Percentiles rank a stretch among this genome's conserved stretches.
These are phyloP conservation scores for Chamaenerion angustifolium DNA, from an alignment of 345 rosid species.

Conservation along the genomic window DNA sequence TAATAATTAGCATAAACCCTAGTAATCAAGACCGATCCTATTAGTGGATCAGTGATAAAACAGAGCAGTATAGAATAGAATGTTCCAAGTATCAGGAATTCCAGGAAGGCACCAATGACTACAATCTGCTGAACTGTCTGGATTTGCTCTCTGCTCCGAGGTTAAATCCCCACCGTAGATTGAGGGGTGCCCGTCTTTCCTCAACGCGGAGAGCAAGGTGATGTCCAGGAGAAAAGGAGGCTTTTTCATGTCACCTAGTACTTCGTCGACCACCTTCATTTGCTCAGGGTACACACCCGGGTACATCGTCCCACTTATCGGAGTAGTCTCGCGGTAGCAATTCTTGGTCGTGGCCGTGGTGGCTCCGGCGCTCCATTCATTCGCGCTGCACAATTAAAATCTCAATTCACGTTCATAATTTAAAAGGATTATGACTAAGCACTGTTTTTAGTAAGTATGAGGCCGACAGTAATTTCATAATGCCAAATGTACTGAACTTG, in stretches of 20 bases:
- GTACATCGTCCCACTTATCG: constrained; percentile 34
- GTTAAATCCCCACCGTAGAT: constrained; percentile 73
- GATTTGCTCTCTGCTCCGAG: constrained; percentile 49
- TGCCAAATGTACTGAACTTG: too few species aligned
- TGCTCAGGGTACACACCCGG: constrained; percentile 52
- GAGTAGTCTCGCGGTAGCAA: constrained; percentile 73
- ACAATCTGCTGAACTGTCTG: constrained; percentile 70
- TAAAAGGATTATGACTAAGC: too few species aligned
- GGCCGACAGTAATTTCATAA: too few species aligned
- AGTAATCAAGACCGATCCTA: not conserved
- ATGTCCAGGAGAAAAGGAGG: constrained; percentile 67
- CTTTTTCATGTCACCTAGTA: constrained; percentile 34
- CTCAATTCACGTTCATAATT: too few species aligned
- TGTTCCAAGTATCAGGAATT: constrained; percentile 91
- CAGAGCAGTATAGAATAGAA: constrained; percentile 50
- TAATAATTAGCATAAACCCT: constrained; percentile 3
- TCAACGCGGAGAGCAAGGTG: constrained; percentile 67
- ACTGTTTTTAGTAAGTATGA: not conserved
- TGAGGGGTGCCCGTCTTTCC: constrained; percentile 93
- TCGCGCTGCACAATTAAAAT: constrained; percentile 32
- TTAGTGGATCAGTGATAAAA: constrained; percentile 17
- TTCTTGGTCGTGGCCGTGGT: constrained; percentile 26
- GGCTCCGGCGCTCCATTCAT: constrained; percentile 53
- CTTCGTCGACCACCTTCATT: constrained; percentile 52
- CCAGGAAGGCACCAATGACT: constrained; percentile 99